A percentile compares a stretch with the other conserved stretches of the same genome.
Evolutionary conservation across 2,329 filamentous ascomycete genomes (phyloP).

Genomic region (Colletotrichum caudatum): DNA sequence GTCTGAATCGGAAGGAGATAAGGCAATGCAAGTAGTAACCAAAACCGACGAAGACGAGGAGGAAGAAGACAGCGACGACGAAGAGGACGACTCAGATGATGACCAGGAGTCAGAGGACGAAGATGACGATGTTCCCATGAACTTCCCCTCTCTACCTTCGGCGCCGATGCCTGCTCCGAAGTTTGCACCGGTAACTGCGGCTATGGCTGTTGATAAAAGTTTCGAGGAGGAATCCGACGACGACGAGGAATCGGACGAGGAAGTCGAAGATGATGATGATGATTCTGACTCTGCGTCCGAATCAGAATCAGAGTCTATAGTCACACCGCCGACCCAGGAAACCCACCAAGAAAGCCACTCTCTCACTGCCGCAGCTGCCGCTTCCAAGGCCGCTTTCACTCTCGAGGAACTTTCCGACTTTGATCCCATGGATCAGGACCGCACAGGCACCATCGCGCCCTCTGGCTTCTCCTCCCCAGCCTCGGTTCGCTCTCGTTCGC

Average conservation of each 20-base stretch:
- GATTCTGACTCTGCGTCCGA: constrained; percentile 32
- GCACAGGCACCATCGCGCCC: constrained; percentile 57
- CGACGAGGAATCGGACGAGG: neutral
- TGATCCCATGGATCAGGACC: constrained; percentile 59
- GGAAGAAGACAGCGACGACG: constrained; percentile 26
- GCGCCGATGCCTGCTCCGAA: constrained; percentile 26
- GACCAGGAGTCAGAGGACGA: constrained; percentile 12
- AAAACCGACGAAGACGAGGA: constrained; percentile 26
- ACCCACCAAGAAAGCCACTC: constrained; percentile 26
- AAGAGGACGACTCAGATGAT: constrained; percentile 15
- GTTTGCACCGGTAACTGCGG: neutral
- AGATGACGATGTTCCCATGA: constrained; percentile 34
- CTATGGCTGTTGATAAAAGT: constrained; percentile 22
- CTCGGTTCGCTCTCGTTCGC: constrained; percentile 56
- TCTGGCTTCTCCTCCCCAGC: constrained; percentile 60
- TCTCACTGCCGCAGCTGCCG: constrained; percentile 3
- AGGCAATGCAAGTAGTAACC: neutral
- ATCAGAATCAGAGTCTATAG: constrained; percentile 42
- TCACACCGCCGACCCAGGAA: constrained; percentile 34
- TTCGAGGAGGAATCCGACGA: constrained; percentile 34
- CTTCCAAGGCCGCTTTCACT: constrained; percentile 48
- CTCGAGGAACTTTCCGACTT: constrained; percentile 61
- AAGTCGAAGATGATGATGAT: constrained; percentile 44
- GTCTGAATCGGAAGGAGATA: constrained; percentile 6
- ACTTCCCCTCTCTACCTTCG: constrained; percentile 9